phyloP scores from a whole-genome alignment of 1,284 basidiomycete genomes.

The Cryptococcus sp. region DNA sequence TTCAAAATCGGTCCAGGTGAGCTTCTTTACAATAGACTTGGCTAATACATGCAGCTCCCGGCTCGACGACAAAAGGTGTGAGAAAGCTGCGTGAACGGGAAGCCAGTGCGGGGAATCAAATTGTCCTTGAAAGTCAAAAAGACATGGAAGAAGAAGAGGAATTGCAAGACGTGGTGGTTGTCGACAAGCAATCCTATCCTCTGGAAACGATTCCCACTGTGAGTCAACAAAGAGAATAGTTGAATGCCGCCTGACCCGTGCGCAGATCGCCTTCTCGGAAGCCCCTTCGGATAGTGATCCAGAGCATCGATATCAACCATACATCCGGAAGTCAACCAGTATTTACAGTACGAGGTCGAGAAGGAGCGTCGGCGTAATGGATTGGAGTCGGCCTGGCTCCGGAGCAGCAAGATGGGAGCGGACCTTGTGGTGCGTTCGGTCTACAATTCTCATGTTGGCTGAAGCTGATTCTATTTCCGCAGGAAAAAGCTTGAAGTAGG shows the following conservation, averaged over 20 bases:
- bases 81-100: slow-evolving; percentile 81
- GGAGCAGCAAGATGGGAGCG: slow-evolving; percentile 88
- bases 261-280: slow-evolving; percentile 7
- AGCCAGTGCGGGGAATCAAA: slow-evolving; percentile 62
- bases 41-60: slow-evolving; percentile 29
- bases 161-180: slow-evolving; percentile 15
- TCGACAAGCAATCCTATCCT: slow-evolving; percentile 24
- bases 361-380: slow-evolving; percentile 67
- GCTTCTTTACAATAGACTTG: slow-evolving; percentile 10
- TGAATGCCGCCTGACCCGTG: too few relatives aligned
- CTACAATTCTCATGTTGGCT: neutral
- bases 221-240: neutral
- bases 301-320: slow-evolving; percentile 3
- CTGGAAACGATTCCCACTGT: slow-evolving; percentile 41
- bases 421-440: slow-evolving; percentile 67
- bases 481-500: slow-evolving; percentile 96
- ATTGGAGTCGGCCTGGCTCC: slow-evolving; percentile 67
- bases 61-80: slow-evolving; percentile 74
- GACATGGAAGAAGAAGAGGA: slow-evolving; percentile 32
- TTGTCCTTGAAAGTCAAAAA: slow-evolving; percentile 63
- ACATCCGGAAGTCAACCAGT: slow-evolving; percentile 19
- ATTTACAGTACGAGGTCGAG: slow-evolving; percentile 54
- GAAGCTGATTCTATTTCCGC: slow-evolving; percentile 1
- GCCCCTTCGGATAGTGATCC: slow-evolving; percentile 4
- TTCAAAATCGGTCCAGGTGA: slow-evolving; percentile 56